Percentiles rank a stretch among this genome's conserved stretches.
These are phyloP conservation scores for Persicaria maculosa DNA, from an alignment of 148 eudicot genomes.

Conservation along the genomic window DNA sequence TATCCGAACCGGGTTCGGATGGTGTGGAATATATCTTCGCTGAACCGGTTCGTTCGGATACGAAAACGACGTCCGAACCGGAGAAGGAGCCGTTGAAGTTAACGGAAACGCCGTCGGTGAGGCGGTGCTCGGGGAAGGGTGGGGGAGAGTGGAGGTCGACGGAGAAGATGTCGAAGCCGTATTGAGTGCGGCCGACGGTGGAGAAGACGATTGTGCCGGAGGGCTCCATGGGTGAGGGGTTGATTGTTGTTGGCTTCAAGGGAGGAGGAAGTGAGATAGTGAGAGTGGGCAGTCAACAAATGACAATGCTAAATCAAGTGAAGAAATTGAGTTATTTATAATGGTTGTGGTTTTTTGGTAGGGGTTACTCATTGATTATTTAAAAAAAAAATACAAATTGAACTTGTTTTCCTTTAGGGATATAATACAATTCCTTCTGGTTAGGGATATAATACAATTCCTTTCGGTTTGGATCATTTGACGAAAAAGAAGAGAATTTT, in stretches of 20 bases:
- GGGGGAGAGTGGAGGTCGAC: conserved; percentile 17
- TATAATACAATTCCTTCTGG: no score
- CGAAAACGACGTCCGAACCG: conserved; percentile 35
- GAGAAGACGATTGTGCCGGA: conserved; percentile 50
- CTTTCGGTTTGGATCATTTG: no score
- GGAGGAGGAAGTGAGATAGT: background rate
- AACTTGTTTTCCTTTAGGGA: no score
- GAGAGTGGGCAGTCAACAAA: background rate
- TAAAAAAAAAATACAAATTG: no score
- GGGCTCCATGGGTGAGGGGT: background rate
- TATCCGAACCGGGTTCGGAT: background rate
- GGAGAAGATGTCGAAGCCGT: conserved; percentile 67
- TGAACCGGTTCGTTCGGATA: conserved; percentile 58
- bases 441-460: no score
- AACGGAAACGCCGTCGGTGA: conserved; percentile 60
- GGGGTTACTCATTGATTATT: no score
- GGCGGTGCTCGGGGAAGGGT: conserved; percentile 28
- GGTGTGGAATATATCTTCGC: conserved; percentile 30
- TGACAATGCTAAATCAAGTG: background rate
- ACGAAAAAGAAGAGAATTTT: no score
- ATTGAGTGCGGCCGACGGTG: conserved; percentile 51
- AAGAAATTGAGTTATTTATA: background rate
- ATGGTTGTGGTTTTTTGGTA: background rate
- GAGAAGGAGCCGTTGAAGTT: conserved; percentile 62
- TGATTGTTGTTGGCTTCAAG: background rate